A percentile compares a stretch with the other conserved stretches of the same genome.
Conservation (phyloP, 257 asterid genomes). For the Fraxinus quadrangulata region DNA sequence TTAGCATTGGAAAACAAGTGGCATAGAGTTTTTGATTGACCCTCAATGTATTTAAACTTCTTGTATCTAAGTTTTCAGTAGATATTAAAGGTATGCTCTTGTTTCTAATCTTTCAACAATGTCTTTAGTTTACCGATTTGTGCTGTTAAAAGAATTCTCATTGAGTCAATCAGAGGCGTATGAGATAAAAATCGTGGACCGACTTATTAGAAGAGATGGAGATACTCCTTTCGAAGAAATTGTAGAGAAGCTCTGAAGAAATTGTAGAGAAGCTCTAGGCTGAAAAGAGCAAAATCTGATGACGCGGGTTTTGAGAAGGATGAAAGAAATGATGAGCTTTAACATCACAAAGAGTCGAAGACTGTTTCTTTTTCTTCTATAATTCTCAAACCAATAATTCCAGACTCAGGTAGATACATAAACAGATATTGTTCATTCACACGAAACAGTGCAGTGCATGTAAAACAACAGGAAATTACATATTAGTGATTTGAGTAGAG, state of each 20-base stretch:
- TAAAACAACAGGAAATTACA: not conserved
- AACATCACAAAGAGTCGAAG: conserved; percentile 8
- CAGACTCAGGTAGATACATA: not conserved
- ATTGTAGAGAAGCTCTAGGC: conserved; percentile 48
- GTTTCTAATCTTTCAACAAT: conserved; percentile 1
- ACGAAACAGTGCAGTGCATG: not conserved
- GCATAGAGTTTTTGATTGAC: not conserved
- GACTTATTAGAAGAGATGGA: conserved; percentile 71
- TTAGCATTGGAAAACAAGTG: not conserved
- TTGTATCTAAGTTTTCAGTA: not conserved
- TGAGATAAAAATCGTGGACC: conserved; percentile 86
- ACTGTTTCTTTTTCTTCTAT: not conserved
- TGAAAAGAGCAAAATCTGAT: conserved; percentile 32
- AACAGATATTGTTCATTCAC: conserved; percentile 5
- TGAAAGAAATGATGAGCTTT: conserved; percentile 55
- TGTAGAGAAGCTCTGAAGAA: conserved; percentile 54
- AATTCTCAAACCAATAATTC: conserved; percentile 1
- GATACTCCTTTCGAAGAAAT: conserved; percentile 81
- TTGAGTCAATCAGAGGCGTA: conserved; percentile 82
- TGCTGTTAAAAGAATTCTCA: conserved; percentile 70
- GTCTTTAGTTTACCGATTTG: conserved; percentile 20
- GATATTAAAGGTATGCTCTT: not conserved
- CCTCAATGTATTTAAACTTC: not conserved
- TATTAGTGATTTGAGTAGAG: not conserved
- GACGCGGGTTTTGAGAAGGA: conserved; percentile 29